Evolutionary conservation across 2,329 filamentous ascomycete species (phyloP).

Genomic region (Neocucurbitaria cava): DNA sequence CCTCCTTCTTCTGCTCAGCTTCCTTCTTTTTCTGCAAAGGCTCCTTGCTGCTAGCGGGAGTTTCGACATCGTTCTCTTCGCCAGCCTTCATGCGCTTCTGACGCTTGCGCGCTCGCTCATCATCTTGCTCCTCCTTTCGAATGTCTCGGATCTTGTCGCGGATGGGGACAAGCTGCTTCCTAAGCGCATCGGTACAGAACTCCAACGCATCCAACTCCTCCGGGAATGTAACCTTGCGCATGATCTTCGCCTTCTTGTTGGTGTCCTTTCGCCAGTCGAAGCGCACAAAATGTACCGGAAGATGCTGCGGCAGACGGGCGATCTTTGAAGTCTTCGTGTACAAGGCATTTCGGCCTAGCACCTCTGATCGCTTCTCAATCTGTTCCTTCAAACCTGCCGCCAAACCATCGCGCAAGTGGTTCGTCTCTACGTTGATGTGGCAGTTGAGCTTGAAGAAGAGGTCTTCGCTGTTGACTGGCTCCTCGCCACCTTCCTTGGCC

Average conservation of each 20-base stretch:
- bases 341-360: conserved; percentile 76
- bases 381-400: conserved; percentile 82
- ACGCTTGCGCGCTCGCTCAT: conserved; percentile 88
- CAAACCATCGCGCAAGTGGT: conserved; percentile 90
- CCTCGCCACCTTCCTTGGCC: conserved; percentile 77
- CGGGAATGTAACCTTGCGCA: conserved; percentile 97
- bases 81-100: conserved; percentile 74
- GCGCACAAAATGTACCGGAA: conserved; percentile 95
- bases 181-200: conserved; percentile 91
- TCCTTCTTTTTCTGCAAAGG: conserved; percentile 60
- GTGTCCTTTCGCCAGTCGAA: conserved; percentile 98
- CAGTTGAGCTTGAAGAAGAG: conserved; percentile 92
- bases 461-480: conserved; percentile 72
- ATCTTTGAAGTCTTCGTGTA: conserved; percentile 95
- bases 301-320: conserved; percentile 87
- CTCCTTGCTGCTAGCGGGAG: conserved; percentile 56
- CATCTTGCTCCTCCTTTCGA: conserved; percentile 91
- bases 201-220: conserved; percentile 91
- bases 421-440: conserved; percentile 86
- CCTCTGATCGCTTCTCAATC: conserved; percentile 86
- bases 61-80: conserved; percentile 58
- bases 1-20: conserved; percentile 51
- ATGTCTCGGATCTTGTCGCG: conserved; percentile 95
- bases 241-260: conserved; percentile 98
- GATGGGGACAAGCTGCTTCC: conserved; percentile 83